Conservation (phyloP, 2,329 filamentous ascomycete genomes). For the Claviceps citrina region DNA sequence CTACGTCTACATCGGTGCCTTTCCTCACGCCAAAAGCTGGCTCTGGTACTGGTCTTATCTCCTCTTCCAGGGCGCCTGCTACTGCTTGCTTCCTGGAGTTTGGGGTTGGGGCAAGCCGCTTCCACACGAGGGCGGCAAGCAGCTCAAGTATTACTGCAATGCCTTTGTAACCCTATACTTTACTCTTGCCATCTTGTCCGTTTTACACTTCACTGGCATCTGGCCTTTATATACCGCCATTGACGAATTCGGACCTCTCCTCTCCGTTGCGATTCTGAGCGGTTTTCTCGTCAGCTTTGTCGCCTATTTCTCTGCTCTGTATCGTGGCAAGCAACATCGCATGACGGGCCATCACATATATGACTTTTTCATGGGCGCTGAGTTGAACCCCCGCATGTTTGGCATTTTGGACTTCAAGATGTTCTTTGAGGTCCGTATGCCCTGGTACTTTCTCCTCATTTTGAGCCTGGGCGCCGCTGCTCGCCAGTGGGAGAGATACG, state of each 20-base stretch:
- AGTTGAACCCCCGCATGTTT: constrained; percentile 77
- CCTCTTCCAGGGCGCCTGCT: constrained; percentile 67
- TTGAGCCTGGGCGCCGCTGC: constrained; percentile 61
- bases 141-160: constrained; percentile 89
- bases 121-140: constrained; percentile 64
- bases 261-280: constrained; percentile 84
- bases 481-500: constrained; percentile 70
- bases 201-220: constrained; percentile 64
- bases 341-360: constrained; percentile 76
- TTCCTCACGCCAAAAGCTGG: constrained; percentile 72
- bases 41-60: constrained; percentile 90
- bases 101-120: constrained; percentile 80
- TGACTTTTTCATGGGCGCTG: constrained; percentile 84
- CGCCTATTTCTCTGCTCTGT: constrained; percentile 73
- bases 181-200: constrained; percentile 56
- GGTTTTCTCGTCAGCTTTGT: constrained; percentile 71
- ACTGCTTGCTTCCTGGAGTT: constrained; percentile 75
- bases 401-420: constrained; percentile 80
- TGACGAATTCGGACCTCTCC: constrained; percentile 85
- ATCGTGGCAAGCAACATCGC: constrained; percentile 69
- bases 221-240: constrained; percentile 87
- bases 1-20: constrained; percentile 71
- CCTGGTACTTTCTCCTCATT: constrained; percentile 80
- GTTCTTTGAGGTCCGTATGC: constrained; percentile 87
- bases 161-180: constrained; percentile 76